phyloP scores from a whole-genome alignment of 805 yeast species.

The Kuraishia hungarica region DNA sequence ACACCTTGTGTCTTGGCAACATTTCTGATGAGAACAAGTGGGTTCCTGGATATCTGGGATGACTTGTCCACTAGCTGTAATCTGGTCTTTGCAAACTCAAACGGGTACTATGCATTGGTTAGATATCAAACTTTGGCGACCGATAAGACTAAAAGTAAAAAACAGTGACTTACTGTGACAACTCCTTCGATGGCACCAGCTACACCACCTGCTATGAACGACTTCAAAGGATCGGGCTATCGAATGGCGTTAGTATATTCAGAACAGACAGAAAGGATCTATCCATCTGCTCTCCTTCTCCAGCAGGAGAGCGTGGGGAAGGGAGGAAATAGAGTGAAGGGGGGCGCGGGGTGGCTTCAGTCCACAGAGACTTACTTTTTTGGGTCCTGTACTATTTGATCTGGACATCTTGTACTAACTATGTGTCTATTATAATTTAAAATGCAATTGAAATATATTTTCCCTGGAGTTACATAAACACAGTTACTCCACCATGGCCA shows the following conservation, averaged over 20 bases:
- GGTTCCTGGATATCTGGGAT: constrained; percentile 67
- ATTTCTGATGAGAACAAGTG: constrained; percentile 68
- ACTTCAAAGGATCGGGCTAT: constrained; percentile 62
- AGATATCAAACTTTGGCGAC: not conserved
- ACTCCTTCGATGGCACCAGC: constrained; percentile 96
- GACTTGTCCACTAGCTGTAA: constrained; percentile 71
- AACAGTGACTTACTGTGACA: constrained; percentile 38
- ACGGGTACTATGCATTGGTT: constrained; percentile 50
- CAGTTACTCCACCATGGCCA: not conserved
- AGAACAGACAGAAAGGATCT: not conserved
- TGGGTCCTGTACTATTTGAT: not conserved
- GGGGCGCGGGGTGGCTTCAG: not conserved
- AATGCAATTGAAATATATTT: not conserved
- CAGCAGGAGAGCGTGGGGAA: not conserved
- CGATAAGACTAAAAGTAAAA: not conserved
- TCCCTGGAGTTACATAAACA: not conserved
- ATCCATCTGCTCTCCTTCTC: not conserved
- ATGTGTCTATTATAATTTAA: no score
- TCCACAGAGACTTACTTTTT: not conserved
- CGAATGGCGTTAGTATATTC: constrained; percentile 2
- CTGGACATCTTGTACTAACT: not conserved
- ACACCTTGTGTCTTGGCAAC: constrained; percentile 75
- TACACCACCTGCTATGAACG: constrained; percentile 90
- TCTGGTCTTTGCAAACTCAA: constrained; percentile 94
- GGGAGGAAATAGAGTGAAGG: no score